Conservation (phyloP, 2,329 filamentous ascomycete species). For the Botryosphaeria agaves region DNA sequence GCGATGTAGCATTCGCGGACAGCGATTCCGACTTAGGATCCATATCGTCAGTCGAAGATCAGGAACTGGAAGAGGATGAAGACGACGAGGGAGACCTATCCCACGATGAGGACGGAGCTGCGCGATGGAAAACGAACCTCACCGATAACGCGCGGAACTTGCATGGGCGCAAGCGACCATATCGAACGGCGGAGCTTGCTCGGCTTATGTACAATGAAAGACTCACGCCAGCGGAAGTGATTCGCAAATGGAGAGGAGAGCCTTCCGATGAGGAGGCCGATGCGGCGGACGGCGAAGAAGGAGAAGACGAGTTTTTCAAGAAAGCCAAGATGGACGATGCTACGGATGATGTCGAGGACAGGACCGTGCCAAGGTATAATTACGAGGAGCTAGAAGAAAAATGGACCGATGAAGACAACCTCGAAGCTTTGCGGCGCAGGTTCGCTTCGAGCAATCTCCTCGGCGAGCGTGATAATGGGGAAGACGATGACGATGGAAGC, state of each 20-base stretch:
- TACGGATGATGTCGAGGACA: constrained; percentile 45
- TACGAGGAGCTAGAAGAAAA: constrained; percentile 68
- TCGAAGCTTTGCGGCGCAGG: constrained; percentile 54
- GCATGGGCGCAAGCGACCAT: constrained; percentile 53
- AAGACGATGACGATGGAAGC: constrained; percentile 31
- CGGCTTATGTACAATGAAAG: constrained; percentile 78
- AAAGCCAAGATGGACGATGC: constrained; percentile 33
- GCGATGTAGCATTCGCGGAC: constrained; percentile 79
- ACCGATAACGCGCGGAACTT: constrained; percentile 54
- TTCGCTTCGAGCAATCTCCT: constrained; percentile 57
- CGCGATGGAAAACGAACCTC: constrained; percentile 83
- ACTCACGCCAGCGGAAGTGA: constrained; percentile 55
- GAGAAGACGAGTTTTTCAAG: constrained; percentile 47
- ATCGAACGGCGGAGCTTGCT: constrained; percentile 66
- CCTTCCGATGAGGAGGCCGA: constrained; percentile 32
- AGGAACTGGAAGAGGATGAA: constrained; percentile 31
- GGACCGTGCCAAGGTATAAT: constrained; percentile 61
- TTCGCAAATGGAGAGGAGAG: constrained; percentile 65
- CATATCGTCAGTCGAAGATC: constrained; percentile 47
- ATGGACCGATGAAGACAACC: constrained; percentile 65
- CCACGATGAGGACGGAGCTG: constrained; percentile 43
- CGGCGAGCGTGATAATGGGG: constrained; percentile 32
- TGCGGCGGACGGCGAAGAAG: constrained; percentile 40
- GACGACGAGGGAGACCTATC: constrained; percentile 26
- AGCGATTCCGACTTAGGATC: constrained; percentile 94